These are phyloP conservation scores for Karstenula rhodostoma DNA, from an alignment of 2,329 filamentous ascomycete genomes.

Conservation along the genomic window DNA sequence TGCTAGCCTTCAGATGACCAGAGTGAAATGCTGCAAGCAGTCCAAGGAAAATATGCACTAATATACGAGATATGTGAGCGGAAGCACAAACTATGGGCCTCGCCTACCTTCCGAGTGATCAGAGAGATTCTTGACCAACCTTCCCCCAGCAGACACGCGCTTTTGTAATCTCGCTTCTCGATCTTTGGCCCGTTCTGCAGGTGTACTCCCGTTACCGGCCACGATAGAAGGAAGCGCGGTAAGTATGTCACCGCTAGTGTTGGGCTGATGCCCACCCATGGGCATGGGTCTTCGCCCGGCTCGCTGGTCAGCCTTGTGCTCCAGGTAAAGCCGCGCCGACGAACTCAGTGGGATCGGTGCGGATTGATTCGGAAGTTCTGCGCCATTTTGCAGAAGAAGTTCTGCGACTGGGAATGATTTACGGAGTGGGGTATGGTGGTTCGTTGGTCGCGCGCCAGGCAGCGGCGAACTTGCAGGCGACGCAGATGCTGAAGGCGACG, in stretches of 20 bases:
- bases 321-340: conserved; percentile 83
- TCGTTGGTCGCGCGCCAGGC: conserved; percentile 52
- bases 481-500: conserved; percentile 67
- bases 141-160: conserved; percentile 50
- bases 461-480: conserved; percentile 55
- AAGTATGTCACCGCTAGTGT: conserved; percentile 64
- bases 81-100: conserved; percentile 36
- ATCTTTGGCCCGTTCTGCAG: conserved; percentile 48
- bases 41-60: conserved; percentile 48
- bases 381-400: conserved; percentile 90
- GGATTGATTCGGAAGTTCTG: conserved; percentile 77
- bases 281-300: conserved; percentile 49
- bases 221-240: conserved; percentile 66
- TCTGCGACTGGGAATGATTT: conserved; percentile 87
- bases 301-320: conserved; percentile 70
- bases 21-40: conserved; percentile 38
- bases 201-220: conserved; percentile 51
- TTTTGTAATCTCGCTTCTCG: conserved; percentile 50
- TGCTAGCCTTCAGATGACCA: conserved; percentile 41
- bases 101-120: conserved; percentile 47
- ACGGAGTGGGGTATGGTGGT: conserved; percentile 46
- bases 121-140: conserved; percentile 48
- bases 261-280: conserved; percentile 59
- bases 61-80: conserved; percentile 40
- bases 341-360: conserved; percentile 85